phyloP scores from a whole-genome alignment of 139 green algal genomes.

The Gonium pectorale region DNA sequence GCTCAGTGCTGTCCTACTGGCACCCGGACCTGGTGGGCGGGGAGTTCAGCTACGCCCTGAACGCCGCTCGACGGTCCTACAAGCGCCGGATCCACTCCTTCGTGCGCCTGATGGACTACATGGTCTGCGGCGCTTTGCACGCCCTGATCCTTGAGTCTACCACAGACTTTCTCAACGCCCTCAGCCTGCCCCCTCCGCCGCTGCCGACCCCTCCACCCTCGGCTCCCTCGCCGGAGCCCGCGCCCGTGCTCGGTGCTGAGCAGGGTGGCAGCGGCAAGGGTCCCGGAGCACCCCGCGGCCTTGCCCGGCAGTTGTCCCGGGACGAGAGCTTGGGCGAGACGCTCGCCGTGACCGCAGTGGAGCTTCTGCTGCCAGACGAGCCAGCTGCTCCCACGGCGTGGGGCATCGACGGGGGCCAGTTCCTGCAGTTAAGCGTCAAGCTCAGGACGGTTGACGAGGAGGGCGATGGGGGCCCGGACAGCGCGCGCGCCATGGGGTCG shows the following conservation, averaged over 20 bases:
- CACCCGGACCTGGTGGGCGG: slow-evolving; percentile 28
- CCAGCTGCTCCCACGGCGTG: neutral
- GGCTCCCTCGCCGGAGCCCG: neutral
- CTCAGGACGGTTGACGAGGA: neutral
- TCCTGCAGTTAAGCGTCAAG: neutral
- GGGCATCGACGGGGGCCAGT: slow-evolving; percentile 28
- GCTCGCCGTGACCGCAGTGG: too few relatives aligned
- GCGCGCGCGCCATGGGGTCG: too few relatives aligned
- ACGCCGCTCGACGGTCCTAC: slow-evolving; percentile 72
- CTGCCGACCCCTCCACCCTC: neutral
- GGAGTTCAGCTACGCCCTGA: slow-evolving; percentile 76
- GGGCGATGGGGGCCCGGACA: too few relatives aligned
- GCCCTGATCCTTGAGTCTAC: slow-evolving; percentile 59
- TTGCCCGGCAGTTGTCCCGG: too few relatives aligned
- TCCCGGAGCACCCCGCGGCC: too few relatives aligned
- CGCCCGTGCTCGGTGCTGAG: neutral
- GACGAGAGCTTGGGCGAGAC: too few relatives aligned
- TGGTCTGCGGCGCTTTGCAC: slow-evolving; percentile 76
- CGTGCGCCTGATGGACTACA: slow-evolving; percentile 83
- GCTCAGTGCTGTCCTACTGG: slow-evolving; percentile 6
- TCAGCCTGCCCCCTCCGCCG: slow-evolving; percentile 34
- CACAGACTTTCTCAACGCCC: slow-evolving; percentile 50
- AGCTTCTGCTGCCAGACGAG: neutral
- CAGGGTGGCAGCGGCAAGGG: too few relatives aligned
- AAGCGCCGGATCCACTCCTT: slow-evolving; percentile 75